Base-by-base conservation (phyloP, 78 protist species). In the Salpingoeca rosetta region DNA sequence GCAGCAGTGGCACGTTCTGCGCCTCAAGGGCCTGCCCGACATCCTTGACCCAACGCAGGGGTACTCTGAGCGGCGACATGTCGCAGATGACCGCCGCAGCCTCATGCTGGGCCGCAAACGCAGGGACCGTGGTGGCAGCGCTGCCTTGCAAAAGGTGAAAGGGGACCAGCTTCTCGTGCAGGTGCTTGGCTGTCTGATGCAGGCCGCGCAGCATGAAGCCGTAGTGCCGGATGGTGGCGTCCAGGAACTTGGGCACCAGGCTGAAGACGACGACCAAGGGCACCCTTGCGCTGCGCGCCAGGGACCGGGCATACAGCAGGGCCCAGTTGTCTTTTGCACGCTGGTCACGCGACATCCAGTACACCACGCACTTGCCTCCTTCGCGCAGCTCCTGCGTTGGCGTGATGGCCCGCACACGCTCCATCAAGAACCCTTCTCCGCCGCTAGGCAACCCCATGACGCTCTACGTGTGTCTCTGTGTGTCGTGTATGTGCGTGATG, bases 301-400 rank as follows among this genome's bases (percentile, higher is more conserved):
- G n/a, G 3, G 72, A 41, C 51, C 39, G 86, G 2, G 90, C 90
- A 86, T 83, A 88, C 27, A 88, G 82, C 84, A 88, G 51, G 31
- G 90, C 86, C 90, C 90, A 88, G 38, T 88, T 88, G 84, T 88
- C 90, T 40, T 10, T 17, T 17, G 40, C 45, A 0, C 86, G 84
- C 80, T 12, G 35, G 25, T 85, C 88, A 10, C 82, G 44, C 22
- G 73, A 25, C 82, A 79, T 79, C 82, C 82, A 79, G 31, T 79
- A 79, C 37, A 51, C 65, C 65, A 51, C 65, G 65, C 65, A 51
- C 65, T 51, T 7, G 65, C 65, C 65, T 17, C 17, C 65, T 51
- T 51, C 17, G n/a, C n/a, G n/a, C 17, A 17, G 65, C 31, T 51
- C 65, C 7, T 22, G 31, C 65, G 31, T 17, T 7, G 65, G 65